Conservation (phyloP, 768 basidiomycete species). For the Boletus huronensis region DNA sequence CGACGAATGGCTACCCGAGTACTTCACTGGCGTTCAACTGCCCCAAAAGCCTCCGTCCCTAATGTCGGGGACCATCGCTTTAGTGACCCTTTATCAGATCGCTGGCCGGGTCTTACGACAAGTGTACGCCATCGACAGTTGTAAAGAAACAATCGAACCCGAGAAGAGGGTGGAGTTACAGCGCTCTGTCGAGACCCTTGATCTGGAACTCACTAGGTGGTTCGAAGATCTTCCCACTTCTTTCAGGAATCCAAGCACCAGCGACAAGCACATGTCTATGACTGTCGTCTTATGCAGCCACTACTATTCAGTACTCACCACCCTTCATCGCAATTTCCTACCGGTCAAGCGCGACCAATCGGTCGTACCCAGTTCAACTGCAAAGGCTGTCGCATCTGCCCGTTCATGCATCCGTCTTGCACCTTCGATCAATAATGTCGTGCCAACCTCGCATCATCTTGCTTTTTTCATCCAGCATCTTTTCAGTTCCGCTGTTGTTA, state of each 20-base stretch:
- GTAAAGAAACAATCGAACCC: slow-evolving; percentile 67
- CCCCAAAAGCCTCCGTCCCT: slow-evolving; percentile 57
- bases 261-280: slow-evolving; percentile 81
- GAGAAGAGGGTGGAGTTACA: slow-evolving; percentile 77
- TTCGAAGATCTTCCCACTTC: slow-evolving; percentile 70
- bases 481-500: slow-evolving; percentile 85
- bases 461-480: slow-evolving; percentile 89
- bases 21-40: slow-evolving; percentile 62
- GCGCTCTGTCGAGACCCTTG: slow-evolving; percentile 71
- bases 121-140: slow-evolving; percentile 78
- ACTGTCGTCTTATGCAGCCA: slow-evolving; percentile 83
- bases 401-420: slow-evolving; percentile 83
- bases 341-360: slow-evolving; percentile 74
- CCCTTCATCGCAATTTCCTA: slow-evolving; percentile 83
- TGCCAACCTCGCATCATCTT: slow-evolving; percentile 82
- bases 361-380: slow-evolving; percentile 65
- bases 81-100: slow-evolving; percentile 79
- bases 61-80: slow-evolving; percentile 78
- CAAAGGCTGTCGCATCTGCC: slow-evolving; percentile 79
- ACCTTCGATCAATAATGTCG: slow-evolving; percentile 78
- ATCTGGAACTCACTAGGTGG: slow-evolving; percentile 77
- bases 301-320: slow-evolving; percentile 84
- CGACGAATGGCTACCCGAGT: slow-evolving; percentile 71
- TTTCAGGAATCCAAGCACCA: slow-evolving; percentile 72
- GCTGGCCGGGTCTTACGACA: slow-evolving; percentile 77